Evolutionary conservation across 2,329 filamentous ascomycete genomes (phyloP).

Genomic region (Alternaria postmessia): DNA sequence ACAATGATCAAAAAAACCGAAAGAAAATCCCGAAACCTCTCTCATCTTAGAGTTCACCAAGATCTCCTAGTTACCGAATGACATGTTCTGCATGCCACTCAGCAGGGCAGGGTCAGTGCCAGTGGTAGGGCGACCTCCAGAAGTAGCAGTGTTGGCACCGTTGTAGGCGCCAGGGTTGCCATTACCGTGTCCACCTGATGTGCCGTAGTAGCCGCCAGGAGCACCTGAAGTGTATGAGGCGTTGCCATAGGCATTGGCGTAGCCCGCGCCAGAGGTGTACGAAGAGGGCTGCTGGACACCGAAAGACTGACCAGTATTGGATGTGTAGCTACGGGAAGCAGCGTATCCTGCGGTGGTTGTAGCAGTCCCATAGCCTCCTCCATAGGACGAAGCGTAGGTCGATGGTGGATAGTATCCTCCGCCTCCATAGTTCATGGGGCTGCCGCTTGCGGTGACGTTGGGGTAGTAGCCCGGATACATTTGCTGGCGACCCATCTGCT

Average conservation of each 20-base stretch:
- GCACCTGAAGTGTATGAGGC: constrained; percentile 3
- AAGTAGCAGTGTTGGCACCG: constrained; percentile 14
- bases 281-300: constrained; percentile 6
- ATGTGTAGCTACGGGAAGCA: constrained; percentile 20
- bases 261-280: constrained; percentile 14
- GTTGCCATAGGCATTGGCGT: constrained; percentile 10
- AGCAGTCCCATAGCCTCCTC: constrained; percentile 29
- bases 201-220: constrained; percentile 12
- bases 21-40: not conserved
- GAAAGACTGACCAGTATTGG: constrained; percentile 27
- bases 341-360: constrained; percentile 24
- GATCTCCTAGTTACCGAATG: constrained; percentile 18
- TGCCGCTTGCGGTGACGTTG: constrained; percentile 34
- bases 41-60: not conserved
- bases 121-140: constrained; percentile 19
- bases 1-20: constrained; percentile 3
- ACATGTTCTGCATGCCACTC: constrained; percentile 38
- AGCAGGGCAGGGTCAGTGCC: constrained; percentile 25
- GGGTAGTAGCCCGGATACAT: constrained; percentile 33
- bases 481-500: constrained; percentile 32
- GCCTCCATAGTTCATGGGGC: constrained; percentile 44
- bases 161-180: constrained; percentile 15
- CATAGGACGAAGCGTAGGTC: constrained; percentile 33
- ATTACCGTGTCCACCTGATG: constrained; percentile 9
- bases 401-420: constrained; percentile 42